These are phyloP conservation scores for Aspergillus nomiae DNA, from an alignment of 2,329 filamentous ascomycete species.

Conservation along the genomic window DNA sequence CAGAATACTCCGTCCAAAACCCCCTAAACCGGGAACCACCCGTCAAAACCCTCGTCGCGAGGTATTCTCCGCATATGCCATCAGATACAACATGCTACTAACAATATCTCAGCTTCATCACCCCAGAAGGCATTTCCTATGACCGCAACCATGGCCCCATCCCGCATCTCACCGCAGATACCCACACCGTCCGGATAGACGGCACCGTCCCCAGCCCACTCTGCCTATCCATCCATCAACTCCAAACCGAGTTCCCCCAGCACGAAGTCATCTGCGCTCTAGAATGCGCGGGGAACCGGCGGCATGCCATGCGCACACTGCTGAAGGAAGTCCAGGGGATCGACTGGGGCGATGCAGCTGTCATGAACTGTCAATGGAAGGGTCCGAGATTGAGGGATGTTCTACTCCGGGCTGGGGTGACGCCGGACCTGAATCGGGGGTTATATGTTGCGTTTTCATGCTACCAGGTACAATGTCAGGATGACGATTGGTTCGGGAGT, in stretches of 20 bases:
- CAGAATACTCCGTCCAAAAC: slow-evolving; percentile 26
- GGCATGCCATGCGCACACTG: slow-evolving; percentile 62
- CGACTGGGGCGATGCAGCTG: slow-evolving; percentile 62
- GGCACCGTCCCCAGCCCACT: slow-evolving; percentile 51
- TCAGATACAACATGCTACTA: not conserved
- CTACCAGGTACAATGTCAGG: slow-evolving; percentile 54
- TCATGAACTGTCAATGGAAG: slow-evolving; percentile 63
- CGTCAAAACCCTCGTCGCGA: slow-evolving; percentile 30
- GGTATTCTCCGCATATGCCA: slow-evolving; percentile 16
- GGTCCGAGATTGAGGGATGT: slow-evolving; percentile 58
- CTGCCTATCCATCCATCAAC: slow-evolving; percentile 49
- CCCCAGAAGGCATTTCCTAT: slow-evolving; percentile 53
- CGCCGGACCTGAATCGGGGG: slow-evolving; percentile 23
- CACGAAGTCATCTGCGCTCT: slow-evolving; percentile 59
- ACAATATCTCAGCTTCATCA: slow-evolving; percentile 50
- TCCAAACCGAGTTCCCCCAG: slow-evolving; percentile 53
- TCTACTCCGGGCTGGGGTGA: slow-evolving; percentile 49
- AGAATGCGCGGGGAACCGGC: slow-evolving; percentile 62
- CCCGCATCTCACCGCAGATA: slow-evolving; percentile 47
- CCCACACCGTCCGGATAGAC: slow-evolving; percentile 50
- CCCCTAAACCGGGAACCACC: slow-evolving; percentile 37
- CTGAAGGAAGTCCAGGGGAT: slow-evolving; percentile 62
- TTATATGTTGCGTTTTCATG: slow-evolving; percentile 61
- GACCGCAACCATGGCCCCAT: slow-evolving; percentile 62
- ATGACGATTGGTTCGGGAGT: slow-evolving; percentile 62